phyloP scores from a whole-genome alignment of 2,329 filamentous ascomycete species.

The Apiospora hydei region DNA sequence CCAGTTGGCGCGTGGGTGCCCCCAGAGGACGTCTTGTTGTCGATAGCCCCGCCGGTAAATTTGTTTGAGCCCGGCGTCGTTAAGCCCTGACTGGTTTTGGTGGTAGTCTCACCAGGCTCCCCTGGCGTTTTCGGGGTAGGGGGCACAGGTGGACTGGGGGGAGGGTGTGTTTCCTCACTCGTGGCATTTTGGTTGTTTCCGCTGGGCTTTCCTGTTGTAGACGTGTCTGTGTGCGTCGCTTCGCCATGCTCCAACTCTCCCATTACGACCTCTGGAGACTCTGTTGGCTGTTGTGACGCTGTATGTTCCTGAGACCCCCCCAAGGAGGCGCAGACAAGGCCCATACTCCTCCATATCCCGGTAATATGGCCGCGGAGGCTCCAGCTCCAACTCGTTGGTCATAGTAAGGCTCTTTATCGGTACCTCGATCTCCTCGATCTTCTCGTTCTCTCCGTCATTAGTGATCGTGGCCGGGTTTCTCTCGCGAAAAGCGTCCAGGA shows the following conservation, averaged over 20 bases:
- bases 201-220: background rate
- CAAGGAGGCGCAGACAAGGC: background rate
- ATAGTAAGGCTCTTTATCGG: background rate
- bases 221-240: too few relatives aligned
- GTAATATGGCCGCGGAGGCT: background rate
- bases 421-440: background rate
- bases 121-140: background rate
- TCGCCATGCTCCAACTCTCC: background rate
- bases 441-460: background rate
- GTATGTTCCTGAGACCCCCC: too few relatives aligned
- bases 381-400: background rate
- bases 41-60: background rate
- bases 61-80: background rate
- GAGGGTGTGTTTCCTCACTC: background rate
- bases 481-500: conserved; percentile 19
- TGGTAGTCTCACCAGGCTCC: too few relatives aligned
- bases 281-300: background rate
- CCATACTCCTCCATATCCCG: background rate
- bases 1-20: background rate
- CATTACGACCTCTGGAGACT: too few relatives aligned
- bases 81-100: background rate
- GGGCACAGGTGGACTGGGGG: too few relatives aligned
- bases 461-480: background rate
- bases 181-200: background rate
- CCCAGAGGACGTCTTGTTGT: background rate